Percentiles rank a stretch among this genome's conserved stretches.
phyloP scores from a whole-genome alignment of 106 monocot genomes.

The Triglochin maritima region DNA sequence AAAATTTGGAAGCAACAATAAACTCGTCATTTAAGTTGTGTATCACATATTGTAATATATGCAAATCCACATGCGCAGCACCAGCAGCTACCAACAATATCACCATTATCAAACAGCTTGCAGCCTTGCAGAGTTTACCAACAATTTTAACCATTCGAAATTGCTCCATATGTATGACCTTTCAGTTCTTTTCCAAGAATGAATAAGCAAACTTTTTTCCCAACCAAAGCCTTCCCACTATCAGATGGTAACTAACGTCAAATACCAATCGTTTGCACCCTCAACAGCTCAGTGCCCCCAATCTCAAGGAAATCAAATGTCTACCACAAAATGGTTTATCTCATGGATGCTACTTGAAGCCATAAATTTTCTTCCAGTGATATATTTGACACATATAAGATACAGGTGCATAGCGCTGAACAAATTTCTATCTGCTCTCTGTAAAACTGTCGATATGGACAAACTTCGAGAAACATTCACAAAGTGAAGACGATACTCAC shows the following conservation, averaged over 20 bases:
- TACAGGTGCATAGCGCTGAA: too few species aligned
- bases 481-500: too few species aligned
- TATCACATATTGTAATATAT: background rate
- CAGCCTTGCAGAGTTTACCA: background rate
- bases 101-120: background rate
- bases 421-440: too few species aligned
- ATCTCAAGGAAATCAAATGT: background rate
- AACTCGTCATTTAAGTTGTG: background rate
- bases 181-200: background rate
- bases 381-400: too few species aligned
- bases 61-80: background rate
- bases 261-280: background rate
- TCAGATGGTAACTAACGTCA: background rate
- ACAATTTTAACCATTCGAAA: background rate
- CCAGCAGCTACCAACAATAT: conserved; percentile 1
- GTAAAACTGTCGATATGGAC: too few species aligned
- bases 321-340: background rate
- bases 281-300: background rate
- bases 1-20: background rate
- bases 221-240: background rate
- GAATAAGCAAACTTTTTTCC: background rate
- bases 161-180: background rate
- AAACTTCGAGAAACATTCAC: too few species aligned
- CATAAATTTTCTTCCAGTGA: too few species aligned
- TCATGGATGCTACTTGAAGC: too few species aligned